These are phyloP conservation scores for Schwanniomyces etchellsii DNA, from an alignment of 1,139 yeast species.

Conservation along the genomic window DNA sequence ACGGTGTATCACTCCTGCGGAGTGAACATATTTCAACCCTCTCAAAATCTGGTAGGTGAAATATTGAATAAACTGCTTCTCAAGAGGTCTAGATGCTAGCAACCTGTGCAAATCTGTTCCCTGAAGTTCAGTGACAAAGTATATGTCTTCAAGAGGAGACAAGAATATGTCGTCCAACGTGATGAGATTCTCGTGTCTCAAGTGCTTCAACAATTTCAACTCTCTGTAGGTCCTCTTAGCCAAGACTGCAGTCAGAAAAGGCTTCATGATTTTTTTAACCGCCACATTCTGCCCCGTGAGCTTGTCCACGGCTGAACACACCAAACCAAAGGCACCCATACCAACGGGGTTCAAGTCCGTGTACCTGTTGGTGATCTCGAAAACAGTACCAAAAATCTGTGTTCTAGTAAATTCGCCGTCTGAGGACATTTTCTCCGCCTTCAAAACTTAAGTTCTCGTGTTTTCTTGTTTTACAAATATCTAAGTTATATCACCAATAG, in stretches of 20 bases:
- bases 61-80: constrained; percentile 93
- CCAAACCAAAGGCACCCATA: constrained; percentile 98
- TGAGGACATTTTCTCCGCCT: constrained; percentile 22
- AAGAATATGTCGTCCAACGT: constrained; percentile 90
- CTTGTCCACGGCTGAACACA: constrained; percentile 92
- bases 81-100: constrained; percentile 87
- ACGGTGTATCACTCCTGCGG: constrained; percentile 92
- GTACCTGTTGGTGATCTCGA: constrained; percentile 89
- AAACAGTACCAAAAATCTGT: constrained; percentile 81
- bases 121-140: constrained; percentile 92
- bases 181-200: constrained; percentile 91
- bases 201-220: constrained; percentile 83
- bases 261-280: constrained; percentile 95
- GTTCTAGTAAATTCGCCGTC: constrained; percentile 43
- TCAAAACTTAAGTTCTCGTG: neutral
- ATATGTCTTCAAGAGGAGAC: constrained; percentile 93
- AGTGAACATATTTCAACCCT: constrained; percentile 83
- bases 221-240: constrained; percentile 97
- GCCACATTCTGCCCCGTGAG: constrained; percentile 92
- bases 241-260: constrained; percentile 88
- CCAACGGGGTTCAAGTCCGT: constrained; percentile 95
- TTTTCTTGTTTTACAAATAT: too few relatives aligned
- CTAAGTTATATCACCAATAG: too few relatives aligned
- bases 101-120: constrained; percentile 95
- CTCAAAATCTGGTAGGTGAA: constrained; percentile 90